These are phyloP conservation scores for Plicaturopsis crispa DNA, from an alignment of 768 basidiomycete species.

Conservation along the genomic window DNA sequence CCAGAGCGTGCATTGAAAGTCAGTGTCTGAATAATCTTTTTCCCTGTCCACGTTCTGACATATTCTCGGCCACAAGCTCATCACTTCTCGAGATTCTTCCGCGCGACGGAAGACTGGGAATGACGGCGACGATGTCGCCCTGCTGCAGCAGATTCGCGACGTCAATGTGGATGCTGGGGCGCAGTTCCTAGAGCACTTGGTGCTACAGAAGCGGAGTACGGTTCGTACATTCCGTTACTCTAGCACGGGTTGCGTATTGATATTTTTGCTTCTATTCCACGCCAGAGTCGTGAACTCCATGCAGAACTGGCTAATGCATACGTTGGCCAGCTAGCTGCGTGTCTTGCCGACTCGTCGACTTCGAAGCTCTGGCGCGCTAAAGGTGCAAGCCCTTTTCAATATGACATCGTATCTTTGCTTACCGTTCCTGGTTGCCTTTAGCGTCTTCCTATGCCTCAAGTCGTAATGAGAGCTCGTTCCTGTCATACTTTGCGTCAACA, in stretches of 20 bases:
- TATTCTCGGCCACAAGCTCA: constrained; percentile 34
- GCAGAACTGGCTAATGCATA: constrained; percentile 52
- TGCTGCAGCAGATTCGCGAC: constrained; percentile 49
- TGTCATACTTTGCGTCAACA: constrained; percentile 75
- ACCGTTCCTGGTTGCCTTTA: constrained; percentile 12
- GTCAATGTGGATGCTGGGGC: constrained; percentile 55
- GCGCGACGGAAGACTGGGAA: constrained; percentile 48
- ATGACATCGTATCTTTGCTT: constrained; percentile 3
- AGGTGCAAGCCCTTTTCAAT: constrained; percentile 26
- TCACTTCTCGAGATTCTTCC: constrained; percentile 49
- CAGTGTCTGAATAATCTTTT: constrained; percentile 7
- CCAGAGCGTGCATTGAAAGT: constrained; percentile 69
- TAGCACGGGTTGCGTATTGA: too few relatives aligned
- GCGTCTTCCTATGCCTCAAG: constrained; percentile 48
- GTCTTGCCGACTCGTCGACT: constrained; percentile 41
- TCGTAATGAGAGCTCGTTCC: constrained; percentile 31
- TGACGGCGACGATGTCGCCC: constrained; percentile 53
- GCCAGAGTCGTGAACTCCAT: constrained; percentile 57
- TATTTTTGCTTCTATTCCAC: background rate
- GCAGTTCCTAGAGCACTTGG: constrained; percentile 75
- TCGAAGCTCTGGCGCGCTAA: constrained; percentile 68
- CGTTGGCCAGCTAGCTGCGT: constrained; percentile 44
- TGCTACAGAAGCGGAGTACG: constrained; percentile 57
- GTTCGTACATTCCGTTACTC: constrained; percentile 26
- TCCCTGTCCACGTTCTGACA: constrained; percentile 1